phyloP scores from a whole-genome alignment of 257 asterid species.

The Salvia hispanica region DNA sequence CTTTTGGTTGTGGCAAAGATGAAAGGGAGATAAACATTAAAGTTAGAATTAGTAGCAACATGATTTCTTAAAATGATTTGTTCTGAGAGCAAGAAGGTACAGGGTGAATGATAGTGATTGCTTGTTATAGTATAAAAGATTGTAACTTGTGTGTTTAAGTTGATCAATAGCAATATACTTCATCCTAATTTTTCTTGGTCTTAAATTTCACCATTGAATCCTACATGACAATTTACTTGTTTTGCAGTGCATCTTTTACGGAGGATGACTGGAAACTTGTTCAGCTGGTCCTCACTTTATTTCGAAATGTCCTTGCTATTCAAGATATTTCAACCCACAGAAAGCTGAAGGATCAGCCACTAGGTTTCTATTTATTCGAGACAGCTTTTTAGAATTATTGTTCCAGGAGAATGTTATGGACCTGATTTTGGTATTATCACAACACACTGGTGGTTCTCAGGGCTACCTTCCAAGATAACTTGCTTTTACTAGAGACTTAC shows the following conservation, averaged over 20 bases:
- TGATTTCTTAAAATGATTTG: background rate
- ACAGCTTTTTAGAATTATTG: conserved; percentile 69
- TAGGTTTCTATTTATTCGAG: conserved; percentile 65
- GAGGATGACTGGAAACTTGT: conserved; percentile 98
- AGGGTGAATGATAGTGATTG: background rate
- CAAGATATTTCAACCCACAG: conserved; percentile 83
- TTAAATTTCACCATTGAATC: conserved; percentile 21
- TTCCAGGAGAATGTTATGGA: conserved; percentile 95
- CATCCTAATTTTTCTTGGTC: conserved; percentile 7
- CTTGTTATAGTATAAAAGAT: background rate
- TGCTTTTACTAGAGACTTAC: conserved; percentile 83
- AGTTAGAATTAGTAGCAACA: background rate
- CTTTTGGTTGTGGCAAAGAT: background rate
- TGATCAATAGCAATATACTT: background rate
- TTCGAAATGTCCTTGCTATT: conserved; percentile 82
- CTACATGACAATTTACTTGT: conserved; percentile 32
- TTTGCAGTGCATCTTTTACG: conserved; percentile 75
- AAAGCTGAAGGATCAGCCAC: conserved; percentile 77
- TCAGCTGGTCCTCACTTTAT: conserved; percentile 85
- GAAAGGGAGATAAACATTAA: background rate
- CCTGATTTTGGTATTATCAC: conserved; percentile 70
- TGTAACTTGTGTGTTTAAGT: background rate
- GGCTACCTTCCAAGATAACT: conserved; percentile 83
- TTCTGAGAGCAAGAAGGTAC: background rate
- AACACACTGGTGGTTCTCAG: conserved; percentile 74